Conservation (phyloP, 345 rosid species). For the Pugionium dolabratum region DNA sequence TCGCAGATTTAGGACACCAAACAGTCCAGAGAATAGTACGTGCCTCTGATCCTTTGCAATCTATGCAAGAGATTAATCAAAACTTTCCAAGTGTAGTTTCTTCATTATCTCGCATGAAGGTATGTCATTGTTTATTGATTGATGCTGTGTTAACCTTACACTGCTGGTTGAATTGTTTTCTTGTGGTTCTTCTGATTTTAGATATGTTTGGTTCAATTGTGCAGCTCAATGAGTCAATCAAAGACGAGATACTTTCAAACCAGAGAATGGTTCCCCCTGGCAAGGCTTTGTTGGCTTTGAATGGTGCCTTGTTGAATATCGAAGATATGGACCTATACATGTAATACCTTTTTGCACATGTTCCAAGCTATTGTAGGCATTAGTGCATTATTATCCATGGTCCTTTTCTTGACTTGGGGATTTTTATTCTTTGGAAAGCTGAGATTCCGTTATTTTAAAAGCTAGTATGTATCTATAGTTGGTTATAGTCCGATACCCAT, state of each 20-base stretch:
- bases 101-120: slow-evolving; percentile 97
- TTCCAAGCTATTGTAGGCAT: background rate
- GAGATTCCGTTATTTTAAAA: slow-evolving; percentile 19
- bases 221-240: slow-evolving; percentile 85
- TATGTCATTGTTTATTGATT: slow-evolving; percentile 37
- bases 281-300: slow-evolving; percentile 91
- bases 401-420: slow-evolving; percentile 19
- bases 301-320: slow-evolving; percentile 92
- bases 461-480: slow-evolving; percentile 7
- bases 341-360: slow-evolving; percentile 52
- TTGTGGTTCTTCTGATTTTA: slow-evolving; percentile 19
- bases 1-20: slow-evolving; percentile 98
- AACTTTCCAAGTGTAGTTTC: slow-evolving; percentile 97
- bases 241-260: slow-evolving; percentile 90
- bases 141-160: slow-evolving; percentile 10
- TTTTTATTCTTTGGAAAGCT: slow-evolving; percentile 19
- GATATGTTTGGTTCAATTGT: slow-evolving; percentile 23
- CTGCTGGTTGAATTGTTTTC: slow-evolving; percentile 22
- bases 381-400: slow-evolving; percentile 5
- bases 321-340: slow-evolving; percentile 93
- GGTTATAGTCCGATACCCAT: slow-evolving; percentile 16
- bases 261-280: slow-evolving; percentile 97
- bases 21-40: slow-evolving; percentile 96
- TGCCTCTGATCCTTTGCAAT: slow-evolving; percentile 89
- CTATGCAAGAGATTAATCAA: slow-evolving; percentile 97